A percentile compares a stretch with the other conserved stretches of the same genome.
phyloP scores from a whole-genome alignment of 345 rosid genomes.

The Dovyalis caffra region DNA sequence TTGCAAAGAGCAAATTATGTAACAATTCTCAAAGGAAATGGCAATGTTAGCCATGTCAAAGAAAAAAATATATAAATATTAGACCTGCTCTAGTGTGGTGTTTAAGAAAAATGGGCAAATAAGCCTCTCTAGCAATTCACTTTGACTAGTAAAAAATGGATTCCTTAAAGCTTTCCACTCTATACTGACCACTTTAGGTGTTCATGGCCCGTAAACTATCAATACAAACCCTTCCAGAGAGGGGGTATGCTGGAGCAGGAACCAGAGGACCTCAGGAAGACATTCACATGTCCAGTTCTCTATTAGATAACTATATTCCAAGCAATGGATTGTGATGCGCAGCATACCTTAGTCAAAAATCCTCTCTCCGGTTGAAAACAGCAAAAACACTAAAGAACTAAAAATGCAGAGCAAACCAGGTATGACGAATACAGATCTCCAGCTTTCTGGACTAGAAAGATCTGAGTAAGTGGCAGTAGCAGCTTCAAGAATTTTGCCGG shows the following conservation, averaged over 20 bases:
- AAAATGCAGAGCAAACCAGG: slow-evolving; percentile 85
- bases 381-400: slow-evolving; percentile 69
- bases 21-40: no score
- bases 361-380: slow-evolving; percentile 90
- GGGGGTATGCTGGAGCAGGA: slow-evolving; percentile 1
- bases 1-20: no score
- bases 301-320: slow-evolving; percentile 3
- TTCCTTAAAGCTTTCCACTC: not conserved
- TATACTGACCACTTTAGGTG: slow-evolving; percentile 11
- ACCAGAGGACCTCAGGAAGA: not conserved
- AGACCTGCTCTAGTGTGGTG: not conserved
- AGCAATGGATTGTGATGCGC: not conserved
- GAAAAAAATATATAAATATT: no score
- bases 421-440: slow-evolving; percentile 79
- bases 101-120: not conserved
- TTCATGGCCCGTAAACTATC: no score
- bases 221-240: slow-evolving; percentile 1
- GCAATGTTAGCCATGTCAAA: no score
- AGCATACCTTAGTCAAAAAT: slow-evolving; percentile 69
- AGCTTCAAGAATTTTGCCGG: slow-evolving; percentile 87
- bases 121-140: not conserved
- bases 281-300: not conserved
- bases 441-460: slow-evolving; percentile 92
- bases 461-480: slow-evolving; percentile 67
- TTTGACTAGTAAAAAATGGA: slow-evolving; percentile 9